Evolutionary conservation across 495 filamentous ascomycete species (phyloP).

Genomic region (Neurospora hispaniola): DNA sequence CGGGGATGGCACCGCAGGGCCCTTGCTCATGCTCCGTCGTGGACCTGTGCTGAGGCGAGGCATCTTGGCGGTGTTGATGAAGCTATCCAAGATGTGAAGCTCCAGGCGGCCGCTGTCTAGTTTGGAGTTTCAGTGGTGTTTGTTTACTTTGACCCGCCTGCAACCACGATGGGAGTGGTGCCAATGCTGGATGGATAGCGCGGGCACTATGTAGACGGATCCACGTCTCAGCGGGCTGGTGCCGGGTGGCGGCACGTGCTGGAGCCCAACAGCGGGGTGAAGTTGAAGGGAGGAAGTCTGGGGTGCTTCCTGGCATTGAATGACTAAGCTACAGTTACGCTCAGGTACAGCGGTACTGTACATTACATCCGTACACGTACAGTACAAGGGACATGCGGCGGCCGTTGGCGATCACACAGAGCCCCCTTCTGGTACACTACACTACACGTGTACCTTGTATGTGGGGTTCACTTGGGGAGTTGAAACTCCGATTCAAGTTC

Average conservation of each 20-base stretch:
- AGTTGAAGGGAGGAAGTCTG: background rate
- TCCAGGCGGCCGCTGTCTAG: background rate
- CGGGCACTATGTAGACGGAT: background rate
- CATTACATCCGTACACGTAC: no score
- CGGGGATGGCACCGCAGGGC: constrained; percentile 13
- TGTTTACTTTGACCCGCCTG: constrained; percentile 16
- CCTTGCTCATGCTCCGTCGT: constrained; percentile 44
- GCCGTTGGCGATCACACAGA: background rate
- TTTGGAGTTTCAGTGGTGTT: constrained; percentile 8
- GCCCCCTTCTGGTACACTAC: background rate
- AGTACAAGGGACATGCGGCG: background rate
- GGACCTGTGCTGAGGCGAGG: constrained; percentile 59
- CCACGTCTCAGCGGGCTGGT: background rate
- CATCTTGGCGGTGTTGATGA: constrained; percentile 39
- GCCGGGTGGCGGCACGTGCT: background rate
- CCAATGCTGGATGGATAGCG: background rate
- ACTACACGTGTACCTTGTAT: background rate
- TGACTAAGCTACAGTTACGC: background rate
- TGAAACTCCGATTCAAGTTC: background rate
- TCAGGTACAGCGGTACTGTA: background rate
- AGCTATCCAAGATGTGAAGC: constrained; percentile 1
- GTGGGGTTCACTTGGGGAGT: background rate
- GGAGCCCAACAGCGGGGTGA: background rate
- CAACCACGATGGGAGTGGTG: background rate
- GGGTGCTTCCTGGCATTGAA: background rate